These are phyloP conservation scores for Prunus mume DNA, from an alignment of 306 rosid genomes.

Conservation along the genomic window DNA sequence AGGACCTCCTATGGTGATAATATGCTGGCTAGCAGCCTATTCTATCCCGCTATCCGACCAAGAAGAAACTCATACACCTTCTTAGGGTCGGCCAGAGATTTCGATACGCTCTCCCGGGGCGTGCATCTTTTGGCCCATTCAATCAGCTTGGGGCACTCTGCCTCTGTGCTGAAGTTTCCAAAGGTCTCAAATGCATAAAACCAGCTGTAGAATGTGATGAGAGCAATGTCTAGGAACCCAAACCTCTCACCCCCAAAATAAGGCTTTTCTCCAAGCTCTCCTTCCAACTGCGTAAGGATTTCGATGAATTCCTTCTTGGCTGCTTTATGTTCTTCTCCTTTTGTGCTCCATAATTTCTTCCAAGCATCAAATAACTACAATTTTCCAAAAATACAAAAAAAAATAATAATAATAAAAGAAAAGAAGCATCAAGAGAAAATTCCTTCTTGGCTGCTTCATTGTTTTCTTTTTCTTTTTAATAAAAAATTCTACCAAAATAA, in stretches of 20 bases:
- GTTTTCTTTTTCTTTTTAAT: no score
- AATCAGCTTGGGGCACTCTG: constrained; percentile 17
- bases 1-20: no score
- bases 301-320: constrained; percentile 20
- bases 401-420: no score
- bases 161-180: constrained; percentile 15
- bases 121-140: constrained; percentile 27
- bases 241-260: constrained; percentile 26
- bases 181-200: not conserved
- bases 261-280: constrained; percentile 31
- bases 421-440: no score
- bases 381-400: no score
- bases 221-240: constrained; percentile 30
- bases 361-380: constrained; percentile 28
- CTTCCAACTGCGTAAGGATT: constrained; percentile 12
- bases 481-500: no score
- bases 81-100: constrained; percentile 10
- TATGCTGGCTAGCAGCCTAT: no score
- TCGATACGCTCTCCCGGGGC: constrained; percentile 16
- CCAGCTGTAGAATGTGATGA: constrained; percentile 19
- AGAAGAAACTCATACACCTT: not conserved
- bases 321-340: constrained; percentile 26
- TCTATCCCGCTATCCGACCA: no score
- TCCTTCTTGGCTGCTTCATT: no score
- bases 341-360: constrained; percentile 24